Evolutionary conservation across 2,329 filamentous ascomycete species (phyloP), one percentile per base, ranked within the genome.

Genomic region (Cryoendolithus antarcticus): DNA sequence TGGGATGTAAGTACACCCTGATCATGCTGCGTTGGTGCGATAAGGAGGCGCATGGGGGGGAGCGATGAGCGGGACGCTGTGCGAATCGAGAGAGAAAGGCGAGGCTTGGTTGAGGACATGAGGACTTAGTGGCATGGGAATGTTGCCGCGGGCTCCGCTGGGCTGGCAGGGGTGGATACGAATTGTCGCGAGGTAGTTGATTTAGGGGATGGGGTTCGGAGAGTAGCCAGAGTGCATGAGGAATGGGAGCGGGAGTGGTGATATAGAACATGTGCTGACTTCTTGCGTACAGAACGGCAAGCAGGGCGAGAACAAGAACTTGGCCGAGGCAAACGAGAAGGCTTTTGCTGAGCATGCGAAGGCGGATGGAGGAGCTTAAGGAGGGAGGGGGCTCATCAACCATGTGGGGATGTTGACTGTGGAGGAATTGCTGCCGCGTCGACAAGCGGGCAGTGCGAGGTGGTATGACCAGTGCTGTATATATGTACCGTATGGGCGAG

Each of bases 231-330:
- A 19, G 15, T 19, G 15, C 15, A 19, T 19, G 15, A 19, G 15
- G 15, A 19, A 19, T 19, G 15, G 15, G 15, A 19, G 15, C 5
- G 12, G 12, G 10, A 32, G 10, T 12, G 30, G 30, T 24, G 2
- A 13, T 10, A 9, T 5, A 44, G 7, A 27, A 8, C 24, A 27
- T 8, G 24, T 7, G 31, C 31, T 32, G 31, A 32, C 31, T 12
- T 32, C 31, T 7, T 11, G 11, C 6, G 5, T 19, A 64, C 65
- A 96, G 91, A 86, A 86, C 70, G 91, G 91, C 74, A 95, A 94
- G 78, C 85, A 93, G 71, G 82, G 86, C 62, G 89, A 96, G 35
- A 53, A 71, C 59, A 83, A 84, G 75, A 77, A 72, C 62, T 69
- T 95, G 51, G 75, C 65, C 44, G 57, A 64, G 41, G 73, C 70